Percentiles rank a stretch among this genome's conserved stretches.
These are phyloP conservation scores for Aureobasidium sp. DNA, from an alignment of 2,329 filamentous ascomycete genomes.

Conservation along the genomic window DNA sequence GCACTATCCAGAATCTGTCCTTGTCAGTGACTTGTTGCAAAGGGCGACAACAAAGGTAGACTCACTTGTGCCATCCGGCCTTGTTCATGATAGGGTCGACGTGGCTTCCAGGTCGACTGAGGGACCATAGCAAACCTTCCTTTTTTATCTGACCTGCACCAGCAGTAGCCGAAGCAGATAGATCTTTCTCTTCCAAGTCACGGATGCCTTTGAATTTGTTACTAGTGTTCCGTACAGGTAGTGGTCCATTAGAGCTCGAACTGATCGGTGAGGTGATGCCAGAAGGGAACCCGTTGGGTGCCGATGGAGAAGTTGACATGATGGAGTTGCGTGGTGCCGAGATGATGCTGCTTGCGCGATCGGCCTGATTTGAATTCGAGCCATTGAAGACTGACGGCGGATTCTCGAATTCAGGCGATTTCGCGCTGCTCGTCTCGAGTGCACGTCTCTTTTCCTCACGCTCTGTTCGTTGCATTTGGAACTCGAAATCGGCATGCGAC, in stretches of 20 bases:
- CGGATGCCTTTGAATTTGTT: slow-evolving; percentile 83
- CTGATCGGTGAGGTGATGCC: not conserved
- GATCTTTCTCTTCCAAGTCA: slow-evolving; percentile 79
- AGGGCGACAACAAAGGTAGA: slow-evolving; percentile 40
- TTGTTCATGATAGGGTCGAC: slow-evolving; percentile 92
- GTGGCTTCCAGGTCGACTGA: slow-evolving; percentile 87
- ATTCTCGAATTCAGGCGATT: slow-evolving; percentile 2
- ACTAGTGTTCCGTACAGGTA: slow-evolving; percentile 30
- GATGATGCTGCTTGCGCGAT: slow-evolving; percentile 15
- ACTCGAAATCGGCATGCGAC: slow-evolving; percentile 91
- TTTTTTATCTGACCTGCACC: slow-evolving; percentile 65
- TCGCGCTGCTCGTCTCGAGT: slow-evolving; percentile 71
- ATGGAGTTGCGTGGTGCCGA: slow-evolving; percentile 6
- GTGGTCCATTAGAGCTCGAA: slow-evolving; percentile 8
- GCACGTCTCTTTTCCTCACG: slow-evolving; percentile 87
- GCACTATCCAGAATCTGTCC: slow-evolving; percentile 88
- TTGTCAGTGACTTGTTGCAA: slow-evolving; percentile 26
- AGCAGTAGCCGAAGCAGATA: slow-evolving; percentile 47
- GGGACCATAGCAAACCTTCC: slow-evolving; percentile 88
- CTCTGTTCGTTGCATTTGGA: slow-evolving; percentile 89
- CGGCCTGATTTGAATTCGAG: not conserved
- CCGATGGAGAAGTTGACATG: slow-evolving; percentile 13
- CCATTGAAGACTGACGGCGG: not conserved
- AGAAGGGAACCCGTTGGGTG: not conserved
- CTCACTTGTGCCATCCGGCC: slow-evolving; percentile 93